These are phyloP conservation scores for Leccinum pachyderme DNA, from an alignment of 1,284 basidiomycete species.

Conservation along the genomic window DNA sequence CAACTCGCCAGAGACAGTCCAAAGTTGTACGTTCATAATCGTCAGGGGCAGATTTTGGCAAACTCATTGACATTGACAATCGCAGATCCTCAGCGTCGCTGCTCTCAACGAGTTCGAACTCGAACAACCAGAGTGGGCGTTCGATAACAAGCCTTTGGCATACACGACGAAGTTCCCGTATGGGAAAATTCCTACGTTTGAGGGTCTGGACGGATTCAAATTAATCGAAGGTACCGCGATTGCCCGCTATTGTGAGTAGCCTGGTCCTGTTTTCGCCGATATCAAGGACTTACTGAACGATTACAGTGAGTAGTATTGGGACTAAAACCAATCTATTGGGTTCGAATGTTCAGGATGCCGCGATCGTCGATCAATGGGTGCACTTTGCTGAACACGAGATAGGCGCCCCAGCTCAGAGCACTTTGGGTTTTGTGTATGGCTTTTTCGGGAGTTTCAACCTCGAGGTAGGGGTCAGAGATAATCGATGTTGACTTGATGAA, in stretches of 20 bases:
- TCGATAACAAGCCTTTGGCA: constrained; percentile 38
- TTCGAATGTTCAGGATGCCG: constrained; percentile 41
- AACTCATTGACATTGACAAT: neutral
- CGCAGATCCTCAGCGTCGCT: constrained; percentile 24
- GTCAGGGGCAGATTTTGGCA: neutral
- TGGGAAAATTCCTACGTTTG: constrained; percentile 54
- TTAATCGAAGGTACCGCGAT: constrained; percentile 57
- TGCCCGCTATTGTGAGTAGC: constrained; percentile 54
- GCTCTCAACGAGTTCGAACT: constrained; percentile 19
- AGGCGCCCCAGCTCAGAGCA: neutral
- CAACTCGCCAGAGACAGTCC: constrained; percentile 21
- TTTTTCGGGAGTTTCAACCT: constrained; percentile 7
- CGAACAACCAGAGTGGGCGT: constrained; percentile 12
- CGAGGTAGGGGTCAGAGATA: constrained; percentile 9
- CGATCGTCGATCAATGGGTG: constrained; percentile 53
- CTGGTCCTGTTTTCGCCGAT: accelerated
- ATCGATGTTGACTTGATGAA: too few relatives aligned
- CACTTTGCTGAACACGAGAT: constrained; percentile 52
- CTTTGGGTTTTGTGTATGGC: constrained; percentile 9
- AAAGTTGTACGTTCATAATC: constrained; percentile 26
- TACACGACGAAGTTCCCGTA: constrained; percentile 46
- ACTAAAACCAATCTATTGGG: constrained; percentile 51
- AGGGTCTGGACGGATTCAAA: constrained; percentile 48
- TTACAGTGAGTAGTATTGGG: constrained; percentile 46
- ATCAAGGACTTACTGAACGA: neutral